Conservation (phyloP, 495 filamentous ascomycete species). For the Penicillium macrosclerotiorum region DNA sequence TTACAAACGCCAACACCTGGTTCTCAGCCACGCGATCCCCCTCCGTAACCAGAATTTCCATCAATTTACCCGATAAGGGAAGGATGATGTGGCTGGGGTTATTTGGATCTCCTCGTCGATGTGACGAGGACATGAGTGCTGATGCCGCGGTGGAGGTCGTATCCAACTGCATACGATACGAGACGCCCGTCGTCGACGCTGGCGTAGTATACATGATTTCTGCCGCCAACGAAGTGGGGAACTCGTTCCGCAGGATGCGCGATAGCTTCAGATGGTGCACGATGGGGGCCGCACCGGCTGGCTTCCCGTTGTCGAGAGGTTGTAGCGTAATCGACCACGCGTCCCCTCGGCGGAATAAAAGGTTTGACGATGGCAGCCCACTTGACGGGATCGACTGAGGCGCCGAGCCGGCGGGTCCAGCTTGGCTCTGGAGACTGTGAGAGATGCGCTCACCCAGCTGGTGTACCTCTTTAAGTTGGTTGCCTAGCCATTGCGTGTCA, state of each 20-base stretch:
- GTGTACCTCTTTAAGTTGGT: conserved; percentile 39
- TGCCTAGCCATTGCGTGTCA: conserved; percentile 59
- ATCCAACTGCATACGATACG: conserved; percentile 45
- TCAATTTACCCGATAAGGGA: conserved; percentile 57
- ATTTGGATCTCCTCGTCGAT: conserved; percentile 48
- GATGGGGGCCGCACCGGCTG: conserved; percentile 13
- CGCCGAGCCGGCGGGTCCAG: background rate
- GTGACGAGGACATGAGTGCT: conserved; percentile 44
- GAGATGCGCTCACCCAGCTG: conserved; percentile 30
- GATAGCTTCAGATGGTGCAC: conserved; percentile 50
- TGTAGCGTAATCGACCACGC: conserved; percentile 53
- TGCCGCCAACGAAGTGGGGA: conserved; percentile 52
- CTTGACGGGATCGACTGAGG: conserved; percentile 5
- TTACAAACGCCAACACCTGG: conserved; percentile 58
- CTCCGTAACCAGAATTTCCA: conserved; percentile 54
- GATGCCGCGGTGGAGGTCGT: conserved; percentile 49
- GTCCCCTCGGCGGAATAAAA: conserved; percentile 55
- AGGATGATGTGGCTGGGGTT: conserved; percentile 56
- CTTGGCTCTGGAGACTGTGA: conserved; percentile 5
- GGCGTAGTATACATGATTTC: conserved; percentile 55
- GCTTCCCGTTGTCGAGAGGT: conserved; percentile 18
- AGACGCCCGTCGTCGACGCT: conserved; percentile 20
- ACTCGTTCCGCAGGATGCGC: conserved; percentile 56
- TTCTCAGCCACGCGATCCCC: conserved; percentile 52
- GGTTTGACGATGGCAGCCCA: conserved; percentile 29